Evolutionary conservation across 2,329 filamentous ascomycete genomes (phyloP).

Genomic region (Tolypocladium inflatum): DNA sequence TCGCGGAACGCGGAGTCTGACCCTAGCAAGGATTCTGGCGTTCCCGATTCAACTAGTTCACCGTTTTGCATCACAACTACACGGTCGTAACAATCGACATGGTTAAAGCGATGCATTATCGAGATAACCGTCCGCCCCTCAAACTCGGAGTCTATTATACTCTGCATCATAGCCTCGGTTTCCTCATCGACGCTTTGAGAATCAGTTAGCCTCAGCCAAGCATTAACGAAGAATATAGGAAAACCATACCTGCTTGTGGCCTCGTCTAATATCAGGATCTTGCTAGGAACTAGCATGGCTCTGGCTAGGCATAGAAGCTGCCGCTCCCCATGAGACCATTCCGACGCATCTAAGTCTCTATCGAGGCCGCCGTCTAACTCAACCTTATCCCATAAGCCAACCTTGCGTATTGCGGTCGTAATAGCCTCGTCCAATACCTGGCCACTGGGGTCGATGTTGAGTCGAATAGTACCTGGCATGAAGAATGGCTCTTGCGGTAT

Average conservation of each 20-base stretch:
- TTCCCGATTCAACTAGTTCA: too few species aligned
- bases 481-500: slow-evolving; percentile 43
- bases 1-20: too few species aligned
- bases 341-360: slow-evolving; percentile 16
- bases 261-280: slow-evolving; percentile 28
- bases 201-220: too few species aligned
- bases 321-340: slow-evolving; percentile 30
- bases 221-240: background rate
- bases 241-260: slow-evolving; percentile 21
- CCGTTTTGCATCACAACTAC: too few species aligned
- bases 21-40: too few species aligned
- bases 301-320: slow-evolving; percentile 31
- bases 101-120: too few species aligned
- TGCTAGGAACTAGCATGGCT: slow-evolving; percentile 23
- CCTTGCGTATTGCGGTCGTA: slow-evolving; percentile 30
- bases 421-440: slow-evolving; percentile 28
- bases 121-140: too few species aligned
- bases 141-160: too few species aligned
- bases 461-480: slow-evolving; percentile 35
- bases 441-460: slow-evolving; percentile 36
- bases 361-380: slow-evolving; percentile 27
- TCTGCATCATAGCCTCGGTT: too few species aligned
- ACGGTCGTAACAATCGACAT: too few species aligned
- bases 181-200: too few species aligned
- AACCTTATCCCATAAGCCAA: slow-evolving; percentile 31